phyloP scores from a whole-genome alignment of 441 rosid genomes.

The Capsella rubella region DNA sequence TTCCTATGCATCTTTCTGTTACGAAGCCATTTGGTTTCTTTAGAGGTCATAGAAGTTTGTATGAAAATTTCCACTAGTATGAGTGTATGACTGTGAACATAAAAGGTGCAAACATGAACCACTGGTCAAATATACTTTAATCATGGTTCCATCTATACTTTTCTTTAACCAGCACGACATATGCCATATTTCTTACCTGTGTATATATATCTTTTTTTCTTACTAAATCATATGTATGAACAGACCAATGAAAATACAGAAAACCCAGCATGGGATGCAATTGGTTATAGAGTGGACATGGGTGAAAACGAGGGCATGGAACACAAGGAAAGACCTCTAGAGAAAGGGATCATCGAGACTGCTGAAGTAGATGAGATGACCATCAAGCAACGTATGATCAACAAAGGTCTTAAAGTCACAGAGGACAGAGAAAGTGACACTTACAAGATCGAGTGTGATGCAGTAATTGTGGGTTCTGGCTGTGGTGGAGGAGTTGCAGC shows the following conservation, averaged over 20 bases:
- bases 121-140: neutral
- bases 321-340: conserved; percentile 47
- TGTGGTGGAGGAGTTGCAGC: conserved; percentile 95
- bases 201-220: neutral
- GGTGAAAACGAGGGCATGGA: conserved; percentile 34
- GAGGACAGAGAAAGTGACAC: conserved; percentile 47
- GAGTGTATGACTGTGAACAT: neutral
- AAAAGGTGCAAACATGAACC: neutral
- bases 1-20: conserved; percentile 13
- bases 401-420: conserved; percentile 48
- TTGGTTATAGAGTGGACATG: conserved; percentile 55
- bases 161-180: neutral
- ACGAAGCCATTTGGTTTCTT: neutral
- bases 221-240: conserved; percentile 15
- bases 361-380: conserved; percentile 34
- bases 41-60: neutral
- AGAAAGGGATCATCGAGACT: conserved; percentile 46
- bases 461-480: conserved; percentile 75
- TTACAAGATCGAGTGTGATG: conserved; percentile 73
- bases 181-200: neutral
- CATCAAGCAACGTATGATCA: conserved; percentile 38
- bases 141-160: neutral
- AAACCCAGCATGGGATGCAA: conserved; percentile 75
- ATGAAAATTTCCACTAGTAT: conserved; percentile 12
- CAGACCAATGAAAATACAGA: conserved; percentile 65